Percentiles rank a stretch among this genome's conserved stretches.
Conservation (phyloP, 257 asterid genomes). For the Nicotiana tomentosiformis region DNA sequence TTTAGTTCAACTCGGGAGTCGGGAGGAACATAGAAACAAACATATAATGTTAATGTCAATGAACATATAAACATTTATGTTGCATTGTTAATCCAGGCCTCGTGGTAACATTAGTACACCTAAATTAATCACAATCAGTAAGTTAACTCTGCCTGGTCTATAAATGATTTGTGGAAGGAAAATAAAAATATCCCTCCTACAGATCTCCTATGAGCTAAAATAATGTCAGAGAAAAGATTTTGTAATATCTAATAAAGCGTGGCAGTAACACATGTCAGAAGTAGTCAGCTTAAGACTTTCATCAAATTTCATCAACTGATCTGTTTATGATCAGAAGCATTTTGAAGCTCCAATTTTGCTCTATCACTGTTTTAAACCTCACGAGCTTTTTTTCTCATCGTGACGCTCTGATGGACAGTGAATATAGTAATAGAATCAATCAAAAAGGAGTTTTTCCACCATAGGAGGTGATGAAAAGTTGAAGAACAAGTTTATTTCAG, state of each 20-base stretch:
- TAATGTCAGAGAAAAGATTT: no score
- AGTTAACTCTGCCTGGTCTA: no score
- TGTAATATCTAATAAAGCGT: background rate
- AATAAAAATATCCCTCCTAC: no score
- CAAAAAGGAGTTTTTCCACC: background rate
- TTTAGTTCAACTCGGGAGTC: no score
- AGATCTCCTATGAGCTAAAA: no score
- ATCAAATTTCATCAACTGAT: slow-evolving; percentile 12
- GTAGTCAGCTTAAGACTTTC: background rate
- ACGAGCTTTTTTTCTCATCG: slow-evolving; percentile 18
- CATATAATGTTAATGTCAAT: no score
- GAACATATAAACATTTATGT: no score
- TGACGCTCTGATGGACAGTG: slow-evolving; percentile 28
- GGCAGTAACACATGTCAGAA: slow-evolving; percentile 1
- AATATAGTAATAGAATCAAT: background rate
- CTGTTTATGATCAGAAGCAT: slow-evolving; percentile 19
- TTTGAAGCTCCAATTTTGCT: slow-evolving; percentile 13
- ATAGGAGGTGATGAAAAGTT: background rate
- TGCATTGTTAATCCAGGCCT: no score
- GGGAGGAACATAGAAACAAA: no score
- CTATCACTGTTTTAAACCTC: slow-evolving; percentile 33
- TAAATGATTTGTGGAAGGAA: no score
- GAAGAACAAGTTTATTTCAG: background rate
- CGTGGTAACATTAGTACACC: no score
- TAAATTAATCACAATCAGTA: no score